Evolutionary conservation across 495 filamentous ascomycete genomes (phyloP), one percentile per base, ranked within the genome.

Genomic region (Neurospora discreta): DNA sequence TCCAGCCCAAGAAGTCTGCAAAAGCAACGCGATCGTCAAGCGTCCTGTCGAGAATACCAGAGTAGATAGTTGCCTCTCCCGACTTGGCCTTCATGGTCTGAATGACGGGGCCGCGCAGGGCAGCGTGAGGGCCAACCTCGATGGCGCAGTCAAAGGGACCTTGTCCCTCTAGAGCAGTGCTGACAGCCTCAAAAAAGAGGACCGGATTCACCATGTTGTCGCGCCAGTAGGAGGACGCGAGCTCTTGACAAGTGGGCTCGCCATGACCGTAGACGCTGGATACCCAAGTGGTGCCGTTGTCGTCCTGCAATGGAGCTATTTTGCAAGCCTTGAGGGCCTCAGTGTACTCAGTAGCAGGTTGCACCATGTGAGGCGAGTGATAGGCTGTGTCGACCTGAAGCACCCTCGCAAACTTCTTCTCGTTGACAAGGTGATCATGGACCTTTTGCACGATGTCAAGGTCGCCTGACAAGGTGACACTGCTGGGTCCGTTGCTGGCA

Each of bases 361-460:
- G 41, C 0, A 75, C 39, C 89, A 92, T 91, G 72, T 87, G 88
- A 1, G 83, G 83, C 0, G 88, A 89, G 75, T 91, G 90, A 71
- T 92, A 92, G 0, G 89, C 89, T 1, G 81, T 84, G 40, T 86
- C 81, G 6, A 89, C 82, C 16, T 73, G 71, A 2, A 90, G 75
- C 30, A 80, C 3, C 11, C 83, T 75, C 0, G 80, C 79, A 67
- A 88, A 88, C 20, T 79, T 78, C 3, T 74, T 52, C 6, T 81
- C 70, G 7, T 65, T 60, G 0, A 76, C 73, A 5, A 89, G 75
- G 3, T 75, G 46, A 0, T 71, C 69, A 33, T 81, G 72, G 6
- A 83, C 76, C 2, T 78, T 42, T 1, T 83, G 69, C 11, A 90
- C 77, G 0, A 73, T 73, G 5, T 83, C 81, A 3, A 76, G 36